A percentile compares a stretch with the other conserved stretches of the same genome.
phyloP scores from a whole-genome alignment of 441 rosid species.

The Corymbia citriodora region DNA sequence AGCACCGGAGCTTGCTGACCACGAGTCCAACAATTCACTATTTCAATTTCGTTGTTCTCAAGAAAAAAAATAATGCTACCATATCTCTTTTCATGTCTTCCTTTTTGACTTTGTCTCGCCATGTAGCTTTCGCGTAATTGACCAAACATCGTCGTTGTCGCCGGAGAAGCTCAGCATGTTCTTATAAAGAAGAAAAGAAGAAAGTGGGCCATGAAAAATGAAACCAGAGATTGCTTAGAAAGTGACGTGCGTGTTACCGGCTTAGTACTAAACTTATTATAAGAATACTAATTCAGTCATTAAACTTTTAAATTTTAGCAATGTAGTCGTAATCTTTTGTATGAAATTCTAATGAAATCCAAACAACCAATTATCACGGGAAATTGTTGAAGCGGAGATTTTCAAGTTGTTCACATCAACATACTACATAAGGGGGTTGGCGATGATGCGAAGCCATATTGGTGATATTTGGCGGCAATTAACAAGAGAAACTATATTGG shows the following conservation, averaged over 20 bases:
- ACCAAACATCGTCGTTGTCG: neutral
- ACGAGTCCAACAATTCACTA: neutral
- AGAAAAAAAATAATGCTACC: neutral
- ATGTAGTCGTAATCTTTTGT: neutral
- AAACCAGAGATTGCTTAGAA: neutral
- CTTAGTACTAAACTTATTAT: neutral
- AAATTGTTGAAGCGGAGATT: rapidly evolving
- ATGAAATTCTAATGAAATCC: neutral
- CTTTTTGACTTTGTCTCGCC: neutral
- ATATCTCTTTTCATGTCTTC: neutral
- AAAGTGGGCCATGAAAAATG: neutral
- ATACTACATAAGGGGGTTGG: too few relatives aligned
- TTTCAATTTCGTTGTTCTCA: neutral
- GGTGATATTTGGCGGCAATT: rapidly evolving
- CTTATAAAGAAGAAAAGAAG: neutral
- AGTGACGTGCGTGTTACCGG: neutral
- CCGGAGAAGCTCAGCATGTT: neutral
- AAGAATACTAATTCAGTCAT: rapidly evolving
- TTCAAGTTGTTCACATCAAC: neutral
- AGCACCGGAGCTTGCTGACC: neutral
- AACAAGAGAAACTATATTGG: too few relatives aligned
- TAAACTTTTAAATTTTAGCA: neutral
- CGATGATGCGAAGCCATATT: neutral
- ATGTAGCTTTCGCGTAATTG: neutral
- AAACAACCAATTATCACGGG: rapidly evolving